Percentiles rank a stretch among this genome's conserved stretches.
phyloP scores from a whole-genome alignment of 23 red algal genomes.

The Chondrus crispus region DNA sequence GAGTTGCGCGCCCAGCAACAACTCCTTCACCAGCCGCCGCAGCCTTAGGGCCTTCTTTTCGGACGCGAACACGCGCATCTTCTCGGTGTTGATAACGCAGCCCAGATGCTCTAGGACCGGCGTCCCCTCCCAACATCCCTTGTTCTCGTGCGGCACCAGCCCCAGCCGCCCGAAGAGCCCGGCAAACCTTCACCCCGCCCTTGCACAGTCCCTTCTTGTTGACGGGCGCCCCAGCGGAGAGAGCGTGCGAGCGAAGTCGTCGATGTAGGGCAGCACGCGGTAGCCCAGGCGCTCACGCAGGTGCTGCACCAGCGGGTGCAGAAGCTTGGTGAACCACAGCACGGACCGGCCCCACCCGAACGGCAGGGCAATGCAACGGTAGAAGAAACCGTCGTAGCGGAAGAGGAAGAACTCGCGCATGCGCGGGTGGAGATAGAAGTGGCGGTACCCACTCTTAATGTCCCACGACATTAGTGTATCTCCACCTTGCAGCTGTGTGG shows the following conservation, averaged over 20 bases:
- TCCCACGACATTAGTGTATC: neutral
- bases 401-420: conserved; percentile 2
- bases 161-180: too few relatives aligned
- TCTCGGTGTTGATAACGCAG: neutral
- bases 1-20: neutral
- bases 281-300: too few relatives aligned
- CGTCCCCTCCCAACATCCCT: neutral
- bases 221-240: too few relatives aligned
- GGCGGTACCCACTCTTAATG: neutral
- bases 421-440: neutral
- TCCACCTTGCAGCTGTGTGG: neutral
- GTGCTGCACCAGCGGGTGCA: too few relatives aligned
- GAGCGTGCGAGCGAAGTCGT: too few relatives aligned
- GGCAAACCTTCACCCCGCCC: too few relatives aligned
- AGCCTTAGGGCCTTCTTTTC: neutral
- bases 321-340: too few relatives aligned
- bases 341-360: neutral
- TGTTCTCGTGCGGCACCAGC: neutral
- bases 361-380: neutral
- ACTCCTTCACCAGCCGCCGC: neutral
- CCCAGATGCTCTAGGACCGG: conserved; percentile 6
- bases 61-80: neutral
- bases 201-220: too few relatives aligned
- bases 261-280: too few relatives aligned
- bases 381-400: neutral